phyloP scores from a whole-genome alignment of 371 early-diverging fungal genomes.

The Actinomortierella wolfii region DNA sequence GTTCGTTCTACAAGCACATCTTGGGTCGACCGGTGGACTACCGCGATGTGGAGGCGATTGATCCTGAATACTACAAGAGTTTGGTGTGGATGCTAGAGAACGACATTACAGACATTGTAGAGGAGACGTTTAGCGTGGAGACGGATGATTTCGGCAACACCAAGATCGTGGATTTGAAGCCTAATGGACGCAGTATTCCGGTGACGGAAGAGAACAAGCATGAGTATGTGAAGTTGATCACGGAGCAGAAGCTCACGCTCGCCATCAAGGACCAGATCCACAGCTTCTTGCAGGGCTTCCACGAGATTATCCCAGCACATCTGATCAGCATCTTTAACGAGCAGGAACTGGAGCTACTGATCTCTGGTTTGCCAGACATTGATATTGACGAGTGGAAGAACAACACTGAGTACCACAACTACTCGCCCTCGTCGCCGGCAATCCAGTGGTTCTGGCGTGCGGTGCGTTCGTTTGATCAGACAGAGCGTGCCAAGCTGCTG shows the following conservation, averaged over 20 bases:
- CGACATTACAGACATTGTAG: constrained; percentile 94
- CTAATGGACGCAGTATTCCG: constrained; percentile 86
- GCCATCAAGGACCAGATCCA: constrained; percentile 95
- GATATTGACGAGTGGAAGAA: constrained; percentile 99
- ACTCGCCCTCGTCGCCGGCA: constrained; percentile 83
- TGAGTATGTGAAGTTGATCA: constrained; percentile 94
- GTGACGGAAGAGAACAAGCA: constrained; percentile 98
- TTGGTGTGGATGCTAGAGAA: constrained; percentile 98
- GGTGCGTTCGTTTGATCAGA: constrained; percentile 96
- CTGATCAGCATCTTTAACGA: constrained; percentile 97
- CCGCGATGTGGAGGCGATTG: constrained; percentile 97
- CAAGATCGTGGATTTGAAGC: constrained; percentile 87
- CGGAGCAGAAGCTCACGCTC: constrained; percentile 84
- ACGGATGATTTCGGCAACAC: constrained; percentile 93
- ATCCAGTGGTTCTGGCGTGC: constrained; percentile 99
- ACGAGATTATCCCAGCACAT: constrained; percentile 91
- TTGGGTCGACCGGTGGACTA: constrained; percentile 91
- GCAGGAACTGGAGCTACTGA: constrained; percentile 97
- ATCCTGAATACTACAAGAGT: constrained; percentile 97
- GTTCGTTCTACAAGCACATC: constrained; percentile 98
- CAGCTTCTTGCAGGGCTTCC: constrained; percentile 94
- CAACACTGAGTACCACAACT: constrained; percentile 95
- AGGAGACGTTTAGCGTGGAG: constrained; percentile 94
- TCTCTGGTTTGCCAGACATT: constrained; percentile 98
- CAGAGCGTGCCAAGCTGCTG: constrained; percentile 96